Evolutionary conservation across 306 rosid species (phyloP), one percentile per base, ranked within the genome.

Genomic region (Quercus alba): DNA sequence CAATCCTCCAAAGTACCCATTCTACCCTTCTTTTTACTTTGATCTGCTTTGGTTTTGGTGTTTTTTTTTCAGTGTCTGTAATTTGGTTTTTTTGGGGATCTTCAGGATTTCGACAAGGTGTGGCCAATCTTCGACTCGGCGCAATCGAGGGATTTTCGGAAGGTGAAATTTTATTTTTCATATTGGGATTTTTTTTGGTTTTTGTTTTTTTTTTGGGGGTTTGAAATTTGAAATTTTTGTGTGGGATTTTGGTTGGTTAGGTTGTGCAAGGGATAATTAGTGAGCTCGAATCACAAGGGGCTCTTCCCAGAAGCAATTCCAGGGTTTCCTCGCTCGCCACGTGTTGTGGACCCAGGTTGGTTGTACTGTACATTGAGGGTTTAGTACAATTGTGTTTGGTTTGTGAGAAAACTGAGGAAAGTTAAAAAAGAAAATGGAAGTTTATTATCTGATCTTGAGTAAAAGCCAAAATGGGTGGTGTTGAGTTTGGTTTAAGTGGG

Each of bases 231-330:
- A 31, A 17, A 1, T 68, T 71, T 4, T 33, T 11, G 20, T 55
- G 44, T 31, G 74, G 56, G 30, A 77, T 76, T 82, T 56, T 70
- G 78, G 58, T 46, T 81, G 44, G 20, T 72, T 63, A 94, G 99
- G 98, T 89, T 62, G 99, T 96, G 89, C 99, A 93, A 89, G 97
- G 88, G 87, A 90, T 96, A 38, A 96, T 96, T 72, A 90, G 98
- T 31, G 98, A 96, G 94, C 98, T 96, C 1, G 99, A 96, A 88
- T 93, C 99, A n/a, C 99, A 93, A 86, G 98, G 98, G 31, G 98
- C 97, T 44, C 92, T 96, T 80, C 99, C 99, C 3, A 89, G 97
- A 82, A 96, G 99, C 84, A 95, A 95, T 93, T 93, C 99, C 2
- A 93, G 99, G 83, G 98, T 93, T 86, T 95, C 99, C 31, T 95